phyloP scores from a whole-genome alignment of 1,284 basidiomycete genomes.

The Pseudozyma tsukubaensis region DNA sequence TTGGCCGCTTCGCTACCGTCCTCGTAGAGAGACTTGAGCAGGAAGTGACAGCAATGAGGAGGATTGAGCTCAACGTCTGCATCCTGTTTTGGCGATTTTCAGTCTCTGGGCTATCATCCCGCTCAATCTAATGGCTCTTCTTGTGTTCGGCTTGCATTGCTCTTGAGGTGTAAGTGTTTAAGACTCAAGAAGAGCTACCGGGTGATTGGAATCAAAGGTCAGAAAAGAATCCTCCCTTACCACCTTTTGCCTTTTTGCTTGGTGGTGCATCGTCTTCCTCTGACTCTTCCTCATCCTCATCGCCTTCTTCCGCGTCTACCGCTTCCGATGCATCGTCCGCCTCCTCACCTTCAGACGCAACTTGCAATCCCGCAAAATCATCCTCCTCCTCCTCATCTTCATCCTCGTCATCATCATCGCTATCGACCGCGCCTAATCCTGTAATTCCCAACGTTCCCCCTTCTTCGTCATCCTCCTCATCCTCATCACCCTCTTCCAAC shows the following conservation, averaged over 20 bases:
- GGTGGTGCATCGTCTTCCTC: slow-evolving; percentile 11
- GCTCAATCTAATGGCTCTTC: too few species aligned
- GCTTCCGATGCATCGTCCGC: too few species aligned
- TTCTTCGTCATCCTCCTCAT: slow-evolving; percentile 33
- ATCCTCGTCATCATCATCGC: slow-evolving; percentile 28
- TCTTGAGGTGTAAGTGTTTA: too few species aligned
- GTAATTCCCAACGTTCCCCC: slow-evolving; percentile 18
- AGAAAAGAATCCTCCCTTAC: slow-evolving; percentile 30
- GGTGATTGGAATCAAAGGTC: slow-evolving; percentile 6
- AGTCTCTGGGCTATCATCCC: too few species aligned
- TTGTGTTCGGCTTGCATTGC: too few species aligned
- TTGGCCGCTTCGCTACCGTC: too few species aligned
- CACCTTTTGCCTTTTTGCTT: neutral
- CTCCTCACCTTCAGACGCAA: slow-evolving; percentile 4
- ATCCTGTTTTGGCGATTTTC: too few species aligned
- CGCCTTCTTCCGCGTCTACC: slow-evolving; percentile 18
- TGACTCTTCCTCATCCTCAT: slow-evolving; percentile 16
- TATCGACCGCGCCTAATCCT: slow-evolving; percentile 13
- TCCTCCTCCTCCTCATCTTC: slow-evolving; percentile 24
- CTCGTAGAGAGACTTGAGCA: too few species aligned
- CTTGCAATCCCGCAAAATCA: slow-evolving; percentile 11
- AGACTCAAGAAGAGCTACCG: neutral
- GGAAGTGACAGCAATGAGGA: too few species aligned
- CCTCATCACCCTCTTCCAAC: slow-evolving; percentile 70
- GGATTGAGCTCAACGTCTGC: too few species aligned